phyloP scores from a whole-genome alignment of 768 basidiomycete genomes.

The Rhodotorula graminis region DNA sequence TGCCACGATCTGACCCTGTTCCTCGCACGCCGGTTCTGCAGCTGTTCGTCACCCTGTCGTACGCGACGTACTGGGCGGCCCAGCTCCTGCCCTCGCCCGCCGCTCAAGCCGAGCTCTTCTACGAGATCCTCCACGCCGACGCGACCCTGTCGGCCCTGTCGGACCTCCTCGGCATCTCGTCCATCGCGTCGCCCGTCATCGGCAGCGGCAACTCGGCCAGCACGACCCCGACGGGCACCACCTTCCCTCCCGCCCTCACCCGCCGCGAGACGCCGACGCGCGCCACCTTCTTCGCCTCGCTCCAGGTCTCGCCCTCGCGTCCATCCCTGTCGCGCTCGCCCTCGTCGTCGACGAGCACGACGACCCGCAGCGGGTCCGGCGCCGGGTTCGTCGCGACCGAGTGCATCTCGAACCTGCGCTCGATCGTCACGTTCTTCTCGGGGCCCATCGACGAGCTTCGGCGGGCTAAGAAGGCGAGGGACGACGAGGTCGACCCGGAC shows the following conservation, averaged over 20 bases:
- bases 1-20: too few relatives aligned
- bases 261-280: slow-evolving; percentile 10
- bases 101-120: slow-evolving; percentile 17
- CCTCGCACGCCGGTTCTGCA: neutral
- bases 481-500: slow-evolving; percentile 18
- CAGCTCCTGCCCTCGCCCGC: slow-evolving; percentile 10
- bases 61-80: slow-evolving; percentile 38
- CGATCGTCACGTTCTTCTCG: slow-evolving; percentile 12
- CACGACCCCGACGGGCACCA: neutral
- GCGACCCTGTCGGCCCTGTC: slow-evolving; percentile 15
- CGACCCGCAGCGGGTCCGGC: neutral
- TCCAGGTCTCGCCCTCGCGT: neutral
- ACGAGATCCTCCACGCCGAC: slow-evolving; percentile 24
- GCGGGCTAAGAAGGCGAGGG: neutral
- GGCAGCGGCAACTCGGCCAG: neutral
- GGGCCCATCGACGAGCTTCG: neutral
- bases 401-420: slow-evolving; percentile 28
- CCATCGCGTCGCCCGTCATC: slow-evolving; percentile 1
- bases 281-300: neutral
- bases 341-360: neutral
- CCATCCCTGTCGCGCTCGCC: too few relatives aligned
- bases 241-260: neutral
- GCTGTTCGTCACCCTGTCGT: slow-evolving; percentile 33
- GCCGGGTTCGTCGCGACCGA: slow-evolving; percentile 31
- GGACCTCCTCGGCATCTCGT: slow-evolving; percentile 28